Evolutionary conservation across 2,329 filamentous ascomycete species (phyloP).

Genomic region (Apiospora koreana): DNA sequence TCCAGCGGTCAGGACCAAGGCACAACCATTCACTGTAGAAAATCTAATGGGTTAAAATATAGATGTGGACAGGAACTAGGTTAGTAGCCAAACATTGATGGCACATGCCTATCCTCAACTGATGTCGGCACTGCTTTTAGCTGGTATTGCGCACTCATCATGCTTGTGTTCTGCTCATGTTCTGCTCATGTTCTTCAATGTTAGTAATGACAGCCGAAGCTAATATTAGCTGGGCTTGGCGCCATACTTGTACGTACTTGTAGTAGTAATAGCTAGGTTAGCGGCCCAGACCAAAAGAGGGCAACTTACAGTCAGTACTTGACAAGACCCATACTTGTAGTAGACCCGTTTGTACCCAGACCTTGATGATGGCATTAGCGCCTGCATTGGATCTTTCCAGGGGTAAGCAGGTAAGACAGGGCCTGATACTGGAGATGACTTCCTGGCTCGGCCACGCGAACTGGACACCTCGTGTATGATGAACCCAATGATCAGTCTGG

Average conservation of each 20-base stretch:
- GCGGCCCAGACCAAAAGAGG: neutral
- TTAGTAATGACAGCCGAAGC: neutral
- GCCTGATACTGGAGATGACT: neutral
- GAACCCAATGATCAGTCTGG: neutral
- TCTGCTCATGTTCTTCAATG: no score
- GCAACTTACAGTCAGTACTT: no score
- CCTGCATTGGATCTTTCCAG: neutral
- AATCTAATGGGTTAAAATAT: neutral
- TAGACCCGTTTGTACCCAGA: neutral
- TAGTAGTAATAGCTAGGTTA: no score
- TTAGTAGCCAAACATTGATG: neutral
- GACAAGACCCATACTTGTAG: neutral
- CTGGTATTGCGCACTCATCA: no score
- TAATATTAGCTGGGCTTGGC: neutral
- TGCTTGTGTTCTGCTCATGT: no score
- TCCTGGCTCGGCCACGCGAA: slow-evolving; percentile 5
- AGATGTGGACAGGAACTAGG: no score
- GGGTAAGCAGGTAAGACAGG: slow-evolving; percentile 5
- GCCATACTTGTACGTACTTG: no score
- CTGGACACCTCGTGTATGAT: neutral
- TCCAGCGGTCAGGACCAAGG: neutral
- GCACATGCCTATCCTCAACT: neutral
- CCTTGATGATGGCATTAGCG: slow-evolving; percentile 2
- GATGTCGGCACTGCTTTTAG: no score
- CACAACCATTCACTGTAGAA: neutral